Base-by-base conservation (phyloP, 495 filamentous ascomycete genomes). In the Echria macrotheca region DNA sequence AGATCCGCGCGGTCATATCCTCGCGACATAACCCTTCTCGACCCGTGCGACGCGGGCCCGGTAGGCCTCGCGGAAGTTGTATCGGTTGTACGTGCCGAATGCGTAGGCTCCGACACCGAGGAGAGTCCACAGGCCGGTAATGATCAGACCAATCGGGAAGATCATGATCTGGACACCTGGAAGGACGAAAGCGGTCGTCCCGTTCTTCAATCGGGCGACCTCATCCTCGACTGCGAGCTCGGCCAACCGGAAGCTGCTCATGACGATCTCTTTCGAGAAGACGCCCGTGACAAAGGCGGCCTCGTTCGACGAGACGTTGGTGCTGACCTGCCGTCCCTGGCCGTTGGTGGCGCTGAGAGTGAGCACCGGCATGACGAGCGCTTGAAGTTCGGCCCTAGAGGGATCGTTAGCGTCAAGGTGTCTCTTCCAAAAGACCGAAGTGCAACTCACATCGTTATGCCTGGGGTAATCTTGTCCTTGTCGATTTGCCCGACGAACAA, bases 251-350 rank as follows among this genome's bases (percentile, higher is more conserved):
- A 71, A 66, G 29, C 60, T 64, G 39, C 70, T 72, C 56, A 70
- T 59, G 56, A 71, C 54, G 17, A 70, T 64, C 32, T 70, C 59
- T 19, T 75, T 64, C 1, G 79, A 72, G 55, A 89, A 87, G 39
- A 83, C 74, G 23, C 86, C 86, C 18, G 71, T 73, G 35, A 90
- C 77, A 42, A 89, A 90, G 7, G 75, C 79, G 15, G 84, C 80
- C 55, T 83, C 79, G 64, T 79, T 75, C 12, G 74, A 73, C 6
- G 82, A 80, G 18, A 89, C 76, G 24, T 75, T 76, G 31, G 84
- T 83, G 53, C 58, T 76, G 47, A 87, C 61, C 2, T 53, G 45
- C 43, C 67, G 54, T 14, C 74, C 74, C 11, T 60, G 57, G 18
- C 65, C 50, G 45, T 70, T 72, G 18, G 44, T 66, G 6, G 71